A percentile compares a stretch with the other conserved stretches of the same genome.
Conservation (phyloP, 805 yeast species). For the Candida patagonica region DNA sequence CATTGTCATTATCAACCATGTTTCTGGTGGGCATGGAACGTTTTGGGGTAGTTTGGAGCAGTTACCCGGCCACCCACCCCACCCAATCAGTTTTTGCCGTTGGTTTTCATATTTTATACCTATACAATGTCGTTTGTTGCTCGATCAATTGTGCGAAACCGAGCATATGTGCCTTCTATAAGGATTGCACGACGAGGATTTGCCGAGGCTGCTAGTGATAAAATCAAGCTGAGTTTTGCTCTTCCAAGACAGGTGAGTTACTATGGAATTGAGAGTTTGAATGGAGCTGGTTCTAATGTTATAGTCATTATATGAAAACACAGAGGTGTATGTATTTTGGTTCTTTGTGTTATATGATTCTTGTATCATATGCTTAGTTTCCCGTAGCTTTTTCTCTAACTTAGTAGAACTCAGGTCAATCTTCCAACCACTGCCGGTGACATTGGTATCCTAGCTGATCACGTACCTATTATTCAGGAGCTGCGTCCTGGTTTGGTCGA, state of each 20-base stretch:
- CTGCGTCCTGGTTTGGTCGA: constrained; percentile 93
- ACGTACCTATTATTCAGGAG: constrained; percentile 96
- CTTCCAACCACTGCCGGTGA: constrained; percentile 93
- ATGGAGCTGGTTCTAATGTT: constrained; percentile 2
- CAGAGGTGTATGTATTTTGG: constrained; percentile 25
- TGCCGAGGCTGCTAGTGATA: constrained; percentile 76
- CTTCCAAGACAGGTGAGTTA: constrained; percentile 65
- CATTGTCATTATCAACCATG: not conserved
- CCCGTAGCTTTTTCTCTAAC: not conserved
- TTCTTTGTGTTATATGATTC: not conserved
- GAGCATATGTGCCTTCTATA: constrained; percentile 8
- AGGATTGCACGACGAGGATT: constrained; percentile 50
- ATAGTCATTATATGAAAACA: constrained; percentile 25
- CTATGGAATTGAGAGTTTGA: not conserved
- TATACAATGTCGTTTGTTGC: constrained; percentile 12
- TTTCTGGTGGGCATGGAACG: not conserved
- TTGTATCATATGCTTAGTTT: not conserved
- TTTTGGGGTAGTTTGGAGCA: not conserved
- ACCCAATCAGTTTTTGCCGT: not conserved
- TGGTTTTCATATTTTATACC: constrained; percentile 1
- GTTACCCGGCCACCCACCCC: constrained; percentile 1
- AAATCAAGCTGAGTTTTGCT: constrained; percentile 79
- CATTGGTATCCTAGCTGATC: constrained; percentile 94
- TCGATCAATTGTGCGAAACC: constrained; percentile 12
- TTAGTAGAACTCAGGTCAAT: constrained; percentile 63